Percentiles rank a stretch among this genome's conserved stretches.
These are phyloP conservation scores for Pythium oligandrum DNA, from an alignment of 352 stramenopile genomes.

Conservation along the genomic window DNA sequence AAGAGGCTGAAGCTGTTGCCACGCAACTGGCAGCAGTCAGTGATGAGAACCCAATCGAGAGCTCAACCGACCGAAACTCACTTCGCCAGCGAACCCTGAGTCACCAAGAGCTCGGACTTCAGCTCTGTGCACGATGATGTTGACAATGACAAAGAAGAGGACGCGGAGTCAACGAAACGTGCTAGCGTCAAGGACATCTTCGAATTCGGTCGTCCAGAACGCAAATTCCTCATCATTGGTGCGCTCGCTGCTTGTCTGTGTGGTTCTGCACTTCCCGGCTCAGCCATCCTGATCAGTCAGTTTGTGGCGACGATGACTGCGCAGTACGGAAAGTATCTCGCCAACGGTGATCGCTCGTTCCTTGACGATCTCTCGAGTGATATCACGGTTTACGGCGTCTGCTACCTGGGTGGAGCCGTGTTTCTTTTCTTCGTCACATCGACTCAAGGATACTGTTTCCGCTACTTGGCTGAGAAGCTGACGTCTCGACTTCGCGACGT, in stretches of 20 bases:
- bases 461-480: too few species aligned
- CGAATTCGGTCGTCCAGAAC: too few species aligned
- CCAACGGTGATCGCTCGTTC: conserved; percentile 4
- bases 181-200: too few species aligned
- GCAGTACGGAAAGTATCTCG: conserved; percentile 15
- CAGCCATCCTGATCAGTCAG: conserved; percentile 9
- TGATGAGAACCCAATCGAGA: too few species aligned
- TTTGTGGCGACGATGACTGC: conserved; percentile 21
- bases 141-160: conserved; percentile 17
- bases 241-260: too few species aligned
- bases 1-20: conserved; percentile 9
- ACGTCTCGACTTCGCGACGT: conserved; percentile 24
- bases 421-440: conserved; percentile 14
- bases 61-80: too few species aligned
- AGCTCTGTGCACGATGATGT: conserved; percentile 38
- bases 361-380: conserved; percentile 17
- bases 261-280: conserved; percentile 10
- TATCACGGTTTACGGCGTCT: conserved; percentile 17
- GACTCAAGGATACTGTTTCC: conserved; percentile 19
- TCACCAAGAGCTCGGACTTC: conserved; percentile 66
- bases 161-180: too few species aligned
- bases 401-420: conserved; percentile 19
- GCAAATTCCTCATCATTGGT: conserved; percentile 19
- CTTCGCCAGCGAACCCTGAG: conserved; percentile 76
- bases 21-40: conserved; percentile 65